A percentile compares a stretch with the other conserved stretches of the same genome.
Evolutionary conservation across 176 grass and related monocot species (phyloP).

Genomic region (Cymbopogon citratus): DNA sequence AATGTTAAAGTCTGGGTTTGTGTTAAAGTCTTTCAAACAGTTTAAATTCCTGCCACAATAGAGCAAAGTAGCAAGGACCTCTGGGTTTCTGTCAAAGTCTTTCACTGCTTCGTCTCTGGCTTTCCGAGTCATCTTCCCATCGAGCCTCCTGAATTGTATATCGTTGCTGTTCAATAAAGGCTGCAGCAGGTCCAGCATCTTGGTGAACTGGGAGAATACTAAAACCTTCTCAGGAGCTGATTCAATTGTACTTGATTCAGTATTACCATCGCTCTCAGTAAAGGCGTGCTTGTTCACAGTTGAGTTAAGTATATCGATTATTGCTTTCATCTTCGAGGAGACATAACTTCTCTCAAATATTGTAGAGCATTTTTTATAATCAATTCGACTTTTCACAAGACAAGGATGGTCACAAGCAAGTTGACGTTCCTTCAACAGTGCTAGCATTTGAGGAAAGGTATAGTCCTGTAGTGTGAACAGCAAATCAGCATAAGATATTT

Average conservation of each 20-base stretch:
- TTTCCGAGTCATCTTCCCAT: constrained; percentile 60
- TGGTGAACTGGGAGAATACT: constrained; percentile 82
- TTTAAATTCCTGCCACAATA: neutral
- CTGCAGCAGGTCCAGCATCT: constrained; percentile 72
- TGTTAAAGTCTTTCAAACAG: neutral
- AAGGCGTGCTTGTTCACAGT: neutral
- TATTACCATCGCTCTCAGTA: neutral
- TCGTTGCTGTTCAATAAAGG: constrained; percentile 43
- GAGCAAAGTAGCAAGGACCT: neutral
- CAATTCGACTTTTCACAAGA: constrained; percentile 48
- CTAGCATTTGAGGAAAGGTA: neutral
- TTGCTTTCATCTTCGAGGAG: constrained; percentile 62
- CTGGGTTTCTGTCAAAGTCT: constrained; percentile 72
- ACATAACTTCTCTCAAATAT: constrained; percentile 55
- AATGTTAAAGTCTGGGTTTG: neutral
- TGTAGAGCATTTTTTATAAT: neutral
- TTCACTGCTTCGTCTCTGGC: constrained; percentile 50
- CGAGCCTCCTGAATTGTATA: constrained; percentile 71
- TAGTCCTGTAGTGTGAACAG: neutral
- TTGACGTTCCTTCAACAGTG: constrained; percentile 45
- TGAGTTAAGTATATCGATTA: constrained; percentile 46
- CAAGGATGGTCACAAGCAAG: constrained; percentile 75
- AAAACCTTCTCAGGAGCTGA: constrained; percentile 55
- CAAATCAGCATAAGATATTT: neutral
- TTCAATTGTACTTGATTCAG: constrained; percentile 2